Percentiles rank a stretch among this genome's conserved stretches.
Conservation (phyloP, 768 basidiomycete species). For the Chlorophyllum brunneum region DNA sequence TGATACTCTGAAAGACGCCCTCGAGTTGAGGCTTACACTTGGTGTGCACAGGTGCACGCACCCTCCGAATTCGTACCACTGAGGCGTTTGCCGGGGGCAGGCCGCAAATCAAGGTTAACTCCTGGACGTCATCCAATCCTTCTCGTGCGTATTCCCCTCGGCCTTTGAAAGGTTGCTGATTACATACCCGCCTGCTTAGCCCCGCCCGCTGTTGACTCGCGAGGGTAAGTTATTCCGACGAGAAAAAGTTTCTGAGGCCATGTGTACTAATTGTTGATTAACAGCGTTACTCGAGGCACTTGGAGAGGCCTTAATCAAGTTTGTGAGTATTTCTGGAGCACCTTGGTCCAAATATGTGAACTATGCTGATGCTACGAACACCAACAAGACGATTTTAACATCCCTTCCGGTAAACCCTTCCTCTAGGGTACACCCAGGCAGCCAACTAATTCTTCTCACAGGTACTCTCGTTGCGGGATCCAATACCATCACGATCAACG, state of each 20-base stretch:
- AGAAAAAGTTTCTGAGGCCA: background rate
- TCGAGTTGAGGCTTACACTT: background rate
- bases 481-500: constrained; percentile 41
- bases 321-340: constrained; percentile 24
- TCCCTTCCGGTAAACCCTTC: constrained; percentile 32
- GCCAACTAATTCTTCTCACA: constrained; percentile 5
- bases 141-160: constrained; percentile 21
- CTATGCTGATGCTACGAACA: background rate
- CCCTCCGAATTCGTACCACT: constrained; percentile 42
- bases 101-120: constrained; percentile 41
- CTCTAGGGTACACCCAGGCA: background rate
- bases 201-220: constrained; percentile 36
- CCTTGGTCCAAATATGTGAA: background rate
- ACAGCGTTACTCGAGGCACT: constrained; percentile 45
- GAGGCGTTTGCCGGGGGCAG: constrained; percentile 44
- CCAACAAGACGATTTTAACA: constrained; percentile 37
- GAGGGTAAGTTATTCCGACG: constrained; percentile 34
- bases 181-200: constrained; percentile 19
- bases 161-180: background rate
- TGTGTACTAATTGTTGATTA: background rate
- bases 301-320: constrained; percentile 45
- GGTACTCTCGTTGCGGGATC: constrained; percentile 33
- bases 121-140: constrained; percentile 38
- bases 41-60: constrained; percentile 33
- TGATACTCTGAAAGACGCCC: background rate